Base-by-base conservation (phyloP, 192 early-diverging fungal species). In the Gonapodya prolifera region DNA sequence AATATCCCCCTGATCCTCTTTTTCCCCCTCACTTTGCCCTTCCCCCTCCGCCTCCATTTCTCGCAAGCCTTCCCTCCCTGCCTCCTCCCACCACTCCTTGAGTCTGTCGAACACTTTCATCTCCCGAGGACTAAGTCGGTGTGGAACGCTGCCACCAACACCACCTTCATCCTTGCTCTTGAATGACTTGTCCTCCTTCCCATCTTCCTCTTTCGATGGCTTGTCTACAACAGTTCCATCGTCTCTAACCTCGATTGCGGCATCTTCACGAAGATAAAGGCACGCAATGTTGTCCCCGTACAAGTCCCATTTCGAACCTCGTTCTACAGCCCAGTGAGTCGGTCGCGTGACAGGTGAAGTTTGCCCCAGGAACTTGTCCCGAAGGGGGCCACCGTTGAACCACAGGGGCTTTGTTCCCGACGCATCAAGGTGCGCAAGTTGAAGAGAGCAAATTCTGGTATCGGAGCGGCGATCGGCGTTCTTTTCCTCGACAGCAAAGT, bases 211-310 rank as follows among this genome's bases (percentile, higher is more conserved):
- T 61, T 61, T 23, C 45, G 23, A 23, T 8, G 45, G 45, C 23
- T 16, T 23, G 45, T 61, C 45, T 23, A 61, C 45, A 16, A 61
- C 45, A 8, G 45, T 61, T 16, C 45, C 45, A 61, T 61, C 45
- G 45, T 61, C 45, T 23, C 23, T 8, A 61, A 61, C 45, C 45
- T 61, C 45, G 23, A 61, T 61, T 8, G 8, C 23, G 8, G 45
- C 45, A 23, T 23, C 45, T 61, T 61, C 45, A 8, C 23, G 8
- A 8, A 61, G 45, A 29, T 73, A 73, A 29, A 73, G 18, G 31
- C 71, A 73, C 18, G 71, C 71, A 29, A 73, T 73, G 31, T 73
- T 73, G 71, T 73, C 71, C 32, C 32, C 71, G 31, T 73, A 73
- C 8, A 73, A 29, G 28, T 73, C 71, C 71, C 71, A 73, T 18